A percentile compares a stretch with the other conserved stretches of the same genome.
Conservation (phyloP, 2,329 filamentous ascomycete species). For the Davidsoniella virescens region DNA sequence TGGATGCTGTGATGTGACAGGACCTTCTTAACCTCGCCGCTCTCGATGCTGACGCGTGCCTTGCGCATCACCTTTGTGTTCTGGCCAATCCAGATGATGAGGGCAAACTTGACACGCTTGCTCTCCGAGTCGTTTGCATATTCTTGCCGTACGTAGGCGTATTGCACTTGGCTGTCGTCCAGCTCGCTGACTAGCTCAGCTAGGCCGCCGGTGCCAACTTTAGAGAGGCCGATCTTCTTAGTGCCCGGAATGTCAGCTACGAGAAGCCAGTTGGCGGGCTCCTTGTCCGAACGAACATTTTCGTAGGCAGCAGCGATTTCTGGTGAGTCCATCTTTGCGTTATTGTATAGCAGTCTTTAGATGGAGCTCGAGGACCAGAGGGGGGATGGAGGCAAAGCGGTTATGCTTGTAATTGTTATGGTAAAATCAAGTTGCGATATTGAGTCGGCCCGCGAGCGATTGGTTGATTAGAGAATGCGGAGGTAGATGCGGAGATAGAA, state of each 20-base stretch:
- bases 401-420: neutral
- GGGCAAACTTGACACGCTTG: slow-evolving; percentile 50
- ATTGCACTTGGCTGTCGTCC: slow-evolving; percentile 45
- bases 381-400: neutral
- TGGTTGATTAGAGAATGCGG: neutral
- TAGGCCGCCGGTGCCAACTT: slow-evolving; percentile 45
- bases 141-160: slow-evolving; percentile 49
- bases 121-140: slow-evolving; percentile 57
- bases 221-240: slow-evolving; percentile 37
- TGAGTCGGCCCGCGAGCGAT: no score
- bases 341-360: no score
- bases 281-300: slow-evolving; percentile 49
- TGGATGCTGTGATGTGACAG: slow-evolving; percentile 49
- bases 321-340: slow-evolving; percentile 27
- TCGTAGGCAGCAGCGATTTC: slow-evolving; percentile 50
- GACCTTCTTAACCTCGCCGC: slow-evolving; percentile 45
- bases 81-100: slow-evolving; percentile 53
- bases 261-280: slow-evolving; percentile 49
- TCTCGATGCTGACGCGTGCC: slow-evolving; percentile 51
- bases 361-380: neutral
- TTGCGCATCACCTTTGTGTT: slow-evolving; percentile 52
- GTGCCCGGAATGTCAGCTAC: slow-evolving; percentile 43
- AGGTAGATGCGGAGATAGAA: neutral
- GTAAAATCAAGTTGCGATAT: neutral
- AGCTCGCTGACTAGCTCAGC: slow-evolving; percentile 38